These are phyloP conservation scores for Dothistroma septosporum DNA, from an alignment of 2,329 filamentous ascomycete species.

Conservation along the genomic window DNA sequence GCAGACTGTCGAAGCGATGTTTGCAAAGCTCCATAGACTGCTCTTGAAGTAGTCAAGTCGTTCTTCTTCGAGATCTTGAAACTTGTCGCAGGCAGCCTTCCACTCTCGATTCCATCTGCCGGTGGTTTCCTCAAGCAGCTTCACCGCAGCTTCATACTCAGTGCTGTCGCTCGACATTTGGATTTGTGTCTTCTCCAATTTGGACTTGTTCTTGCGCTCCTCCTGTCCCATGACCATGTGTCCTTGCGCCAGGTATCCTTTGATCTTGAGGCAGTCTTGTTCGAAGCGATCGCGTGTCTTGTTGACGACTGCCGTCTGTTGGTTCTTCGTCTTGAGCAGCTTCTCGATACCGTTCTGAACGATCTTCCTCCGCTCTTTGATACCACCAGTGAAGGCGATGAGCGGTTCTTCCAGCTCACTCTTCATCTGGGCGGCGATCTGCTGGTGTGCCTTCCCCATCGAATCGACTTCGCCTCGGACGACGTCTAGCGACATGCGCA, in stretches of 20 bases:
- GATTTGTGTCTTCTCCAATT: slow-evolving; percentile 97
- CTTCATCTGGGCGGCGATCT: slow-evolving; percentile 90
- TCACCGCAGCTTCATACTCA: slow-evolving; percentile 91
- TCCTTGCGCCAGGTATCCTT: slow-evolving; percentile 94
- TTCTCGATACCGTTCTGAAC: slow-evolving; percentile 93
- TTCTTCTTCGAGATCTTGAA: slow-evolving; percentile 97
- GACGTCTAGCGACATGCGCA: slow-evolving; percentile 80
- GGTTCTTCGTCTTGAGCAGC: slow-evolving; percentile 83
- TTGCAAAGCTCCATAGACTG: slow-evolving; percentile 96
- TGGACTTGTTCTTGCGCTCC: slow-evolving; percentile 97
- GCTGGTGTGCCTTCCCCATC: slow-evolving; percentile 90
- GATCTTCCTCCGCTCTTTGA: slow-evolving; percentile 96
- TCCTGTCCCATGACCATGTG: slow-evolving; percentile 99
- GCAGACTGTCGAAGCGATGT: slow-evolving; percentile 93
- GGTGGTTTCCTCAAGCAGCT: slow-evolving; percentile 90
- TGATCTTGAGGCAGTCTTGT: slow-evolving; percentile 96
- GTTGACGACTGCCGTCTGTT: slow-evolving; percentile 86
- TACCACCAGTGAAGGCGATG: slow-evolving; percentile 82
- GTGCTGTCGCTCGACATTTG: slow-evolving; percentile 85
- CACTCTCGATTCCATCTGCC: slow-evolving; percentile 95
- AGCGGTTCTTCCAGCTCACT: slow-evolving; percentile 91
- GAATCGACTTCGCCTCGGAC: slow-evolving; percentile 84
- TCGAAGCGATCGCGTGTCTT: slow-evolving; percentile 95
- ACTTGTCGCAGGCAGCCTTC: slow-evolving; percentile 97
- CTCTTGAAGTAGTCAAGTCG: slow-evolving; percentile 95